Evolutionary conservation across 2,329 filamentous ascomycete genomes (phyloP).

Genomic region (Sordariomycetes sp.): DNA sequence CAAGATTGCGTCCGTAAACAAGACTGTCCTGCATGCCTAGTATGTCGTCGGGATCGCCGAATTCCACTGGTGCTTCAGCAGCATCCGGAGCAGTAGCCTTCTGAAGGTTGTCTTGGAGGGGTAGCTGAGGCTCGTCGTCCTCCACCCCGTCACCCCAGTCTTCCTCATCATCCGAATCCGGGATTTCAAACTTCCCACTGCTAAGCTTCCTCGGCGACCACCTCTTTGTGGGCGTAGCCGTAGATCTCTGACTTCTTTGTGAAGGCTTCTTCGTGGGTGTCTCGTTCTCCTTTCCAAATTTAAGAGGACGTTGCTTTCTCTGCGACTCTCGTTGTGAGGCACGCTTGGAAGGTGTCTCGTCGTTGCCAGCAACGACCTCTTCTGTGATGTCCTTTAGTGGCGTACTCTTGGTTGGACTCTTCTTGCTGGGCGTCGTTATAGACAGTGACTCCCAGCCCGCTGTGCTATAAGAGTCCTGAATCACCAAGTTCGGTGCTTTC

Average conservation of each 20-base stretch:
- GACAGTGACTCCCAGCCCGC: constrained; percentile 21
- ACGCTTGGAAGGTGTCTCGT: too few relatives aligned
- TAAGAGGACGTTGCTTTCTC: too few relatives aligned
- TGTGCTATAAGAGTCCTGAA: constrained; percentile 36
- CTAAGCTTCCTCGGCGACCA: too few relatives aligned
- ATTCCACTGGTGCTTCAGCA: too few relatives aligned
- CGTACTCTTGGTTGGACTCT: constrained; percentile 11
- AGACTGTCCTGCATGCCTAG: too few relatives aligned
- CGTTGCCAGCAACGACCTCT: constrained; percentile 4
- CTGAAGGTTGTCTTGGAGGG: too few relatives aligned
- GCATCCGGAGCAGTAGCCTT: too few relatives aligned
- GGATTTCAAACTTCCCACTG: constrained; percentile 27
- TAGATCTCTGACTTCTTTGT: not conserved
- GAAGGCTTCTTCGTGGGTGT: not conserved
- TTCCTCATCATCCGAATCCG: constrained; percentile 39
- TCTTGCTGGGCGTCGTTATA: too few relatives aligned
- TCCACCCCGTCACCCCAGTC: constrained; percentile 10
- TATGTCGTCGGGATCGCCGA: too few relatives aligned
- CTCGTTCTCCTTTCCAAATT: too few relatives aligned
- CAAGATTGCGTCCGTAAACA: too few relatives aligned
- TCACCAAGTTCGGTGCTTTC: constrained; percentile 19
- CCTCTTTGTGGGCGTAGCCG: not conserved
- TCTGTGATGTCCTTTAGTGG: constrained; percentile 6
- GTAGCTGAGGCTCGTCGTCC: constrained; percentile 6
- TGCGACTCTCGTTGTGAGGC: too few relatives aligned